Evolutionary conservation across 2,329 filamentous ascomycete genomes (phyloP).

Genomic region (Ophiognomonia clavigignenti-juglandacearum): DNA sequence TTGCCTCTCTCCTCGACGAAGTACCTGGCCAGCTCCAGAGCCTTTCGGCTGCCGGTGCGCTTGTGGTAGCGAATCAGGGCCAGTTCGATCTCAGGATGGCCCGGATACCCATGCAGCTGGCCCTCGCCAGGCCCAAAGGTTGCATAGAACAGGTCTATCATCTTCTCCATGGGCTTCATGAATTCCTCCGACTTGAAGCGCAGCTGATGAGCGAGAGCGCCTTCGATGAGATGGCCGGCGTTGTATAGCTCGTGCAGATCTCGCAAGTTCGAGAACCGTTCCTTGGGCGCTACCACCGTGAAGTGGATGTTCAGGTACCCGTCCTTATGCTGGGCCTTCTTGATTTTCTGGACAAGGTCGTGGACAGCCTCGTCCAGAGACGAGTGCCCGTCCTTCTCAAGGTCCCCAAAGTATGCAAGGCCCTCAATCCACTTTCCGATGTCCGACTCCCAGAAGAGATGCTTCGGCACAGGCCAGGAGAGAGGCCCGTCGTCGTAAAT

Average conservation of each 20-base stretch:
- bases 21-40: constrained; percentile 43
- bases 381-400: constrained; percentile 35
- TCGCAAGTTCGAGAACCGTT: constrained; percentile 52
- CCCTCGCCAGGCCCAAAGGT: constrained; percentile 44
- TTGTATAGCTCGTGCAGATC: constrained; percentile 62
- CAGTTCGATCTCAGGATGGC: constrained; percentile 51
- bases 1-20: constrained; percentile 56
- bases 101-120: constrained; percentile 55
- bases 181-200: constrained; percentile 47
- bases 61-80: constrained; percentile 33
- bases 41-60: constrained; percentile 27
- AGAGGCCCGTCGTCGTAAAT: constrained; percentile 45
- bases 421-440: constrained; percentile 61
- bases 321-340: constrained; percentile 50
- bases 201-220: constrained; percentile 49
- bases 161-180: constrained; percentile 47
- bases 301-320: constrained; percentile 61
- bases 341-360: constrained; percentile 53
- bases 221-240: constrained; percentile 57
- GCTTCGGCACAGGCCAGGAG: constrained; percentile 13
- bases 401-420: constrained; percentile 46
- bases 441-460: constrained; percentile 51
- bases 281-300: constrained; percentile 50
- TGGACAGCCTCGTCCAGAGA: constrained; percentile 44
- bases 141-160: constrained; percentile 45